Percentiles rank a stretch among this genome's conserved stretches.
Conservation (phyloP, 2,329 filamentous ascomycete genomes). For the Calonectria pseudoturangicola region DNA sequence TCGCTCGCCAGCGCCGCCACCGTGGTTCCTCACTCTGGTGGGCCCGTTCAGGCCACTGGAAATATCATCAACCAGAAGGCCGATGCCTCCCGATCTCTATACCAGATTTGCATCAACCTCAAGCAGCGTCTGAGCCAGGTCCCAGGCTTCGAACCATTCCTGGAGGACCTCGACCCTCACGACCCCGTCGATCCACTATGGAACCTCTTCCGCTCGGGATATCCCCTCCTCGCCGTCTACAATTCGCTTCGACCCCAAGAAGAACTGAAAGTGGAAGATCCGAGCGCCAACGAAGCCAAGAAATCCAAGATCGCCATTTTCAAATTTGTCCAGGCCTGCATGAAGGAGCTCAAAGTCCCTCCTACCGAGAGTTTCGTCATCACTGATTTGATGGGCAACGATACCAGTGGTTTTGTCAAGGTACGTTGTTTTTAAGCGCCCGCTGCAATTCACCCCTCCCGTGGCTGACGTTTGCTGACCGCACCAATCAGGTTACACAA, state of each 20-base stretch:
- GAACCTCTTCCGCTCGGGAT: constrained; percentile 88
- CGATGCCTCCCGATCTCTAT: constrained; percentile 92
- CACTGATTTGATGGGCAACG: constrained; percentile 91
- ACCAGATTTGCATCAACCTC: constrained; percentile 93
- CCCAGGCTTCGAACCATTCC: constrained; percentile 85
- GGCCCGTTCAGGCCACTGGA: constrained; percentile 83
- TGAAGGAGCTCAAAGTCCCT: constrained; percentile 86
- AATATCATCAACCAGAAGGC: constrained; percentile 99
- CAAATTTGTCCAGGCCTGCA: constrained; percentile 93
- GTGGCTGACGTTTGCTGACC: constrained; percentile 19
- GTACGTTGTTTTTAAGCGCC: constrained; percentile 64
- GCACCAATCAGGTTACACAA: constrained; percentile 78
- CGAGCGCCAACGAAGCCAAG: constrained; percentile 79
- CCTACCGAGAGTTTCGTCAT: constrained; percentile 93
- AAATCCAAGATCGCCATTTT: constrained; percentile 91
- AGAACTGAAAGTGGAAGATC: constrained; percentile 80
- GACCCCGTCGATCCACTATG: constrained; percentile 93
- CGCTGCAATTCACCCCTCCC: neutral
- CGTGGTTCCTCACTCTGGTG: constrained; percentile 67
- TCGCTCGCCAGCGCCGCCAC: constrained; percentile 68
- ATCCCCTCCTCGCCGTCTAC: constrained; percentile 91
- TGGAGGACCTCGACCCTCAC: constrained; percentile 82
- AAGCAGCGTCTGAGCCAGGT: constrained; percentile 88
- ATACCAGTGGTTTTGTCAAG: constrained; percentile 98
- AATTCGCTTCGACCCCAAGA: constrained; percentile 86